Evolutionary conservation across 1,284 basidiomycete genomes (phyloP).

Genomic region (Heliocybe sulcata): DNA sequence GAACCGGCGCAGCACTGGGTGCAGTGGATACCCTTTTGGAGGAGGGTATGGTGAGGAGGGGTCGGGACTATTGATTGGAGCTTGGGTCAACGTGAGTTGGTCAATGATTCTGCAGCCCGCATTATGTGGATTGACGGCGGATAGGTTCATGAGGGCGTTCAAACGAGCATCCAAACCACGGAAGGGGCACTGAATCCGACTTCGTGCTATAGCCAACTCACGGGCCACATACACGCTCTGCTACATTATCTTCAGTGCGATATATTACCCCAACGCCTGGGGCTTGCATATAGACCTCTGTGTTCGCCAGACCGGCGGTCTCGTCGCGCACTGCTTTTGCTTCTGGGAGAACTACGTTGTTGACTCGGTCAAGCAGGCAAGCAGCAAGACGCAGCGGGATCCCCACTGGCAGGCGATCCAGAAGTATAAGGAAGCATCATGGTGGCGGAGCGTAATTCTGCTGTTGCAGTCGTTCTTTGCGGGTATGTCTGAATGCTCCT

Average conservation of each 20-base stretch:
- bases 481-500: constrained; percentile 23
- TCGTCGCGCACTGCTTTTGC: constrained; percentile 28
- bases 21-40: constrained; percentile 26
- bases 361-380: constrained; percentile 41
- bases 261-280: constrained; percentile 58
- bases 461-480: constrained; percentile 44
- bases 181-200: not conserved
- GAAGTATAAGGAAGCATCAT: constrained; percentile 44
- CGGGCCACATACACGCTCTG: constrained; percentile 49
- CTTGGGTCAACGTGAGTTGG: constrained; percentile 20
- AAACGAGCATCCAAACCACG: too few species aligned
- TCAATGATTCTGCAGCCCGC: not conserved
- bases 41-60: constrained; percentile 17
- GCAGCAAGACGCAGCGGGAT: constrained; percentile 40
- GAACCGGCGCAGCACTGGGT: constrained; percentile 16
- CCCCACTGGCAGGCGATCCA: constrained; percentile 48
- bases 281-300: constrained; percentile 29
- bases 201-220: constrained; percentile 34
- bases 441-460: constrained; percentile 47
- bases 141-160: constrained; percentile 40
- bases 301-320: constrained; percentile 47
- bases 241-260: constrained; percentile 44
- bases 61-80: constrained; percentile 14
- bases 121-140: not conserved
- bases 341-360: constrained; percentile 35